Base-by-base conservation (phyloP, 495 filamentous ascomycete genomes). In the Penicillium longicatenatum region DNA sequence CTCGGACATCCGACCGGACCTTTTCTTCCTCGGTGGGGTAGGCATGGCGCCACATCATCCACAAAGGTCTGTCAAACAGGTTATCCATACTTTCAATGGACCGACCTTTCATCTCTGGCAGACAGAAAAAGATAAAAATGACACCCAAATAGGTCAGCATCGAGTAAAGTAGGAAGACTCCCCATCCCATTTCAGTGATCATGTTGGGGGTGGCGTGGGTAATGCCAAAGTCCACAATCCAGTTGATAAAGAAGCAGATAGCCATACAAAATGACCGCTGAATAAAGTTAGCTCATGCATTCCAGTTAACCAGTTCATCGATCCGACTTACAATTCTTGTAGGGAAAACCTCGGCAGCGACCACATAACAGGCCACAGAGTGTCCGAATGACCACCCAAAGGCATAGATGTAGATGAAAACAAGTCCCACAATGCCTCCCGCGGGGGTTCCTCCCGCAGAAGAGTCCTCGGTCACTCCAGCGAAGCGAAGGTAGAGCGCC, bases 391-490 rank as follows among this genome's bases (percentile, higher is more conserved):
- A 68, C 65, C 65, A 68, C 19, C 65, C 65, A 45, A 68, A 68
- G 4, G 86, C 87, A 75, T 85, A 89, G 62, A 88, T 85, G 72
- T 87, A 86, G 71, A 87, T 85, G 35, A 85, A 79, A 16, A 85
- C 82, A 0, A 83, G 82, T 11, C 84, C 84, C 19, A 83, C 84
- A 41, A 76, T 82, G 7, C 76, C 68, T 1, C 73, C 71, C 16
- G 86, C 70, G 10, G 65, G 63, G 19, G 76, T 76, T 2, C 68
- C 65, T 6, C 54, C 69, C 1, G 59, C 50, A 9, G 31, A 12
- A 22, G 76, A 72, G 43, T 79, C 66, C 4, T 79, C 76, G 46
- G 80, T 71, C 41, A 89, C 86, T 17, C 60, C 65, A 7, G 65
- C 59, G 31, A 68, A 68, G 8, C 65, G 59, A 30, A 91, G 75